These are phyloP conservation scores for Pachysandra terminalis DNA, from an alignment of 164 flowering plant genomes.

Conservation along the genomic window DNA sequence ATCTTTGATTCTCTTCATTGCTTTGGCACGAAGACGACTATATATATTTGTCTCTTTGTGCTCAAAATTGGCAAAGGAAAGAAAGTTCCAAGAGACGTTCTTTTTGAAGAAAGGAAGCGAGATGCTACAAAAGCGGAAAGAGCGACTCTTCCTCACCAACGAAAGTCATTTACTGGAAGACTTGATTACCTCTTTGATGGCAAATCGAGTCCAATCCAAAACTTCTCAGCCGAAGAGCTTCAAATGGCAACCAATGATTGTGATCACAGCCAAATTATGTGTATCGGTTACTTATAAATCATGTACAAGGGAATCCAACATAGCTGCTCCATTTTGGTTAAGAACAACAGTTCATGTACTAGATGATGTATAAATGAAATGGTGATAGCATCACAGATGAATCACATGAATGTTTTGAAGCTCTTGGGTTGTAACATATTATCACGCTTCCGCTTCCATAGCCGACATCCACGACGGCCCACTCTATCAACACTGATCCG, in stretches of 20 bases:
- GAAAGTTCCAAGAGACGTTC: conserved; percentile 1
- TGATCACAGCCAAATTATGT: not conserved
- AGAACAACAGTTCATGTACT: not conserved
- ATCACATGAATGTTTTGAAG: conserved; percentile 16
- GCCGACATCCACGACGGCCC: no score
- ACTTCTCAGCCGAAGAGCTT: conserved; percentile 17
- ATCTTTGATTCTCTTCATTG: no score
- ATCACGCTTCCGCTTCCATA: no score
- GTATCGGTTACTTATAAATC: not conserved
- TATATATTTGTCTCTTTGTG: no score
- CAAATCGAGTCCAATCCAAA: conserved; percentile 5
- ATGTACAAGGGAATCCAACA: conserved; percentile 6
- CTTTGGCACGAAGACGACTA: no score
- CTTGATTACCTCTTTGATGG: conserved; percentile 10
- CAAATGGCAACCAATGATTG: conserved; percentile 6
- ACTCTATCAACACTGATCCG: no score
- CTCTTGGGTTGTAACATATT: conserved; percentile 14
- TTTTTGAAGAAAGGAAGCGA: no score
- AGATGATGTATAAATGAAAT: not conserved
- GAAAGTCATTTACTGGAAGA: conserved; percentile 8
- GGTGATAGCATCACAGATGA: not conserved
- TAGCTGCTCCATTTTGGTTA: not conserved
- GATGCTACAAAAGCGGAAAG: no score
- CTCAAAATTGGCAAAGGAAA: no score
- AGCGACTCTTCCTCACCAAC: not conserved